Evolutionary conservation across 257 asterid genomes (phyloP).

Genomic region (Solanum etuberosum): DNA sequence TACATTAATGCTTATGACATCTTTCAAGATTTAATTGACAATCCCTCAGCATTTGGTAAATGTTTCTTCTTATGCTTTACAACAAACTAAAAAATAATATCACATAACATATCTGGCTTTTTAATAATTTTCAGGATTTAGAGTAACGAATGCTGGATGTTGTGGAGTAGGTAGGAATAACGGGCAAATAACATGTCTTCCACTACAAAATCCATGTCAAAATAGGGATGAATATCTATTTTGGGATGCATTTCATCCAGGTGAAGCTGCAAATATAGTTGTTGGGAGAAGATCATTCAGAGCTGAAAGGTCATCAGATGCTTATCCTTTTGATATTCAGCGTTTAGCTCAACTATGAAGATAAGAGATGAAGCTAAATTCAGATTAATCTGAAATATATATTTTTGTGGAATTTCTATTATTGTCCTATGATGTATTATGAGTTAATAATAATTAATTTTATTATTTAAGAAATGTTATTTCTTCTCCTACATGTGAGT

Average conservation of each 20-base stretch:
- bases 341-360: conserved; percentile 55
- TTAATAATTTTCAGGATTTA: conserved; percentile 34
- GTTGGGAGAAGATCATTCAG: conserved; percentile 73
- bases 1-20: conserved; percentile 70
- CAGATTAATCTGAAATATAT: background rate
- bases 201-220: conserved; percentile 51
- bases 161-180: conserved; percentile 95
- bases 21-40: conserved; percentile 66
- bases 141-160: conserved; percentile 75
- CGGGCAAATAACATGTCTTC: conserved; percentile 93
- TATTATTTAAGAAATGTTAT: background rate
- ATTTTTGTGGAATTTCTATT: background rate
- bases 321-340: conserved; percentile 68
- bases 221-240: conserved; percentile 55
- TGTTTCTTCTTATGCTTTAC: background rate
- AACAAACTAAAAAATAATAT: background rate
- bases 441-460: background rate
- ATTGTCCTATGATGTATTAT: background rate
- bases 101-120: background rate
- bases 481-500: background rate
- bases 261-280: conserved; percentile 60
- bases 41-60: conserved; percentile 62
- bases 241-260: conserved; percentile 95
- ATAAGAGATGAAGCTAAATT: background rate
- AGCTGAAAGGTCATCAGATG: conserved; percentile 60